Base-by-base conservation (phyloP, 345 rosid genomes). In the Rhodamnia rubescens region DNA sequence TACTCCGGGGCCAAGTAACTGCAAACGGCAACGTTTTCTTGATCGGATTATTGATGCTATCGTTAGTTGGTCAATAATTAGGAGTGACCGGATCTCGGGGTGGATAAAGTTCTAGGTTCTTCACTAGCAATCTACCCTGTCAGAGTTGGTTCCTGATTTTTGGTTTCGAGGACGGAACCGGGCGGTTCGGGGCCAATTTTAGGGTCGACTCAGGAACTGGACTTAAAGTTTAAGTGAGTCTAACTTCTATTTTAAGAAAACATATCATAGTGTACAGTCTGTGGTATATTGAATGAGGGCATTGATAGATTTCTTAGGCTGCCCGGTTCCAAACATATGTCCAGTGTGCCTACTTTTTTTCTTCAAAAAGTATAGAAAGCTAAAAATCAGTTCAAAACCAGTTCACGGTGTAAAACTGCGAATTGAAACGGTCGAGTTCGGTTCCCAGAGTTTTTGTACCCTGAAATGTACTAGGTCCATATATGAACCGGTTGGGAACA, bases 1-100 rank as follows among this genome's bases (percentile, higher is more conserved):
- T 97, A 97, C 91, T 97, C 99, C 32, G 99, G 98, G 87, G 99
- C 98, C 89, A 97, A 89, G 89, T 95, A 97, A 87, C 99, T 95
- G 88, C 74, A 69, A 69, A 86, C 16, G 16, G 47, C 15, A 36
- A 78, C 15, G 21, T 32, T 47, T 14, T 22, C 15, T 29, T 22
- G 49, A 57, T 85, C 53, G 14, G 7, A 40, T 58, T 21, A 53
- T 59, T 15, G 5, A 24, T 47, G 8, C 53, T 11, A 32, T 21
- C 40, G 15, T 74, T 32, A 81, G 53, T 22, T 56, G 58, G 26
- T 49, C 84, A 2, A 53, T 82, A 13, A 42, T 80, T 80, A 21
- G 9, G 11, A 69, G 78, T 36, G 47, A 69, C 0, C 20, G 7
- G 1, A 2, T 69, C 18, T 18, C 47, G 18, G 24, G 1, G 13